Evolutionary conservation across 2,329 filamentous ascomycete genomes (phyloP), one percentile per base, ranked within the genome.

Genomic region (Drechslerella coelobrocha): DNA sequence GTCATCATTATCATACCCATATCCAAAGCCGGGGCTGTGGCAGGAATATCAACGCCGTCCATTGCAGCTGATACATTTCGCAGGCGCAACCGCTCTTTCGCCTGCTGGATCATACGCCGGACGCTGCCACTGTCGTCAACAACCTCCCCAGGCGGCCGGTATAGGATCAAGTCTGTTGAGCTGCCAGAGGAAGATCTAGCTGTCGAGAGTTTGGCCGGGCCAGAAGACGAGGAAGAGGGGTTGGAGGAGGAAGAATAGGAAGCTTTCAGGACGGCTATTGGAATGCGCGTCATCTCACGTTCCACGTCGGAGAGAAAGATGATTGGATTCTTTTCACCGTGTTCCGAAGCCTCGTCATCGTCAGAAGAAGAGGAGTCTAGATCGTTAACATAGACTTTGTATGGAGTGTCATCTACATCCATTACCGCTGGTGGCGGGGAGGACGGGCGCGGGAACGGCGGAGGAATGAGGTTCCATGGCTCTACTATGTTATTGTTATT

Each of bases 291-390:
- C 56, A 97, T 83, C 77, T 90, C 89, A 79, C 89, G 91, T 77
- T 93, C 89, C 60, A 97, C 89, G 77, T 95, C 90, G 0, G 91
- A 88, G 0, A 96, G 84, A 81, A 97, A 92, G 77, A 92, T 83
- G 50, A 95, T 57, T 39, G 72, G 84, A 74, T 82, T 84, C 74
- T 82, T 84, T 74, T 84, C 84, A 21, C 85, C 82, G 71, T 84
- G 82, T 54, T 82, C 80, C 61, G 86, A 83, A 43, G 85, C 82
- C 51, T 83, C 81, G 69, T 89, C 86, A 26, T 84, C 81, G 73
- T 88, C 86, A 12, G 65, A 69, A 8, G 97, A 84, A 80, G 97
- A 93, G 75, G 89, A 89, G 77, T 96, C 92, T 8, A 99, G 83
- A 79, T 95, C 88, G 81, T 92, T 88, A 75, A 99, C 92, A 82